A percentile compares a stretch with the other conserved stretches of the same genome.
These are phyloP conservation scores for Starmerella geochares DNA, from an alignment of 805 yeast genomes.

Conservation along the genomic window DNA sequence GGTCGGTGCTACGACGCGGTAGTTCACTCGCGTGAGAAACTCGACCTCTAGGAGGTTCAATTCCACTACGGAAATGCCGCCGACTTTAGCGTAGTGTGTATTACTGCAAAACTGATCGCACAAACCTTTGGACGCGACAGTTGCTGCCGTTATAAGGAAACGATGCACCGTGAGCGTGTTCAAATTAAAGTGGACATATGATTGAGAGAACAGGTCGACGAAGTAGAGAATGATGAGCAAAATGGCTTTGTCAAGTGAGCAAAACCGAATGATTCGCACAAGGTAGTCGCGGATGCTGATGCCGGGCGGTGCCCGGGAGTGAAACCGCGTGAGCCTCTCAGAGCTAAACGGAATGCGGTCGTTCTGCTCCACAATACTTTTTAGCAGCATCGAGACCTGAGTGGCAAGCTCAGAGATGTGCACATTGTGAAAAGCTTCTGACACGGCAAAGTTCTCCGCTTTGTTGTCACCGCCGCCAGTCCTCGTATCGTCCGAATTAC, in stretches of 20 bases:
- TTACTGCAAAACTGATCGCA: slow-evolving; percentile 90
- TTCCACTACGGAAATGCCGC: slow-evolving; percentile 55
- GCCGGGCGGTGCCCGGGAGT: slow-evolving; percentile 83
- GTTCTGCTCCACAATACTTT: slow-evolving; percentile 62
- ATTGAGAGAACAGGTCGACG: slow-evolving; percentile 70
- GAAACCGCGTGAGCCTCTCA: slow-evolving; percentile 66
- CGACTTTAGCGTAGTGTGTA: slow-evolving; percentile 88
- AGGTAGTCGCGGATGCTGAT: slow-evolving; percentile 73
- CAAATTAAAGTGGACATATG: slow-evolving; percentile 68
- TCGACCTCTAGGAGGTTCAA: slow-evolving; percentile 82
- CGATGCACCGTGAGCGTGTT: slow-evolving; percentile 91
- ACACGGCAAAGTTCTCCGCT: background rate
- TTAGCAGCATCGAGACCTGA: slow-evolving; percentile 69
- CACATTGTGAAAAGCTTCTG: slow-evolving; percentile 47
- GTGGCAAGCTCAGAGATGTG: slow-evolving; percentile 59
- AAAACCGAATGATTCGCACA: slow-evolving; percentile 66
- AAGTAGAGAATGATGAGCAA: slow-evolving; percentile 76
- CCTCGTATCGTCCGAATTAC: background rate
- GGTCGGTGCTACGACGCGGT: slow-evolving; percentile 54
- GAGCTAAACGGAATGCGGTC: slow-evolving; percentile 41
- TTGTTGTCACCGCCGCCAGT: too few relatives aligned
- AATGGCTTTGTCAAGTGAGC: slow-evolving; percentile 75
- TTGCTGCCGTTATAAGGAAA: slow-evolving; percentile 78
- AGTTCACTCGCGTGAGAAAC: slow-evolving; percentile 67
- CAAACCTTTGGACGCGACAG: slow-evolving; percentile 62